Conservation (phyloP, 2,329 filamentous ascomycete species). For the Microsporum canis region DNA sequence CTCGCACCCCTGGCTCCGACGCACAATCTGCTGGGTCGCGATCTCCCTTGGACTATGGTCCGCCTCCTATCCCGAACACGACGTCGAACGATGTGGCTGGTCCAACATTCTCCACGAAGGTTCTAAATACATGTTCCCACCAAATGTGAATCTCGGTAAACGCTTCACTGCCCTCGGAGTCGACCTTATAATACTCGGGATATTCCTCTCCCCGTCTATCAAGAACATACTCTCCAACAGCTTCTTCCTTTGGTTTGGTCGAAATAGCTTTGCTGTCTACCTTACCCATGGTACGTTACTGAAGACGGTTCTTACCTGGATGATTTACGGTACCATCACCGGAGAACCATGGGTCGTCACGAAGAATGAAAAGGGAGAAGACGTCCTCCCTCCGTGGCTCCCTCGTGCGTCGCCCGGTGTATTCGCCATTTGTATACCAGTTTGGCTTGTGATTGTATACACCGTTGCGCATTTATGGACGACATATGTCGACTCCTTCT, state of each 20-base stretch:
- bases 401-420: conserved; percentile 30
- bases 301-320: conserved; percentile 41
- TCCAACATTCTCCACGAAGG: conserved; percentile 34
- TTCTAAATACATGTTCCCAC: conserved; percentile 38
- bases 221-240: conserved; percentile 41
- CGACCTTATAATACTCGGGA: conserved; percentile 40
- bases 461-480: conserved; percentile 41
- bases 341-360: conserved; percentile 35
- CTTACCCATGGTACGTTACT: conserved; percentile 44
- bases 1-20: conserved; percentile 31
- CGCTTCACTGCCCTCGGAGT: conserved; percentile 40
- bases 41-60: conserved; percentile 35
- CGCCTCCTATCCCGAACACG: conserved; percentile 41
- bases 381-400: conserved; percentile 32
- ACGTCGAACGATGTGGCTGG: conserved; percentile 42
- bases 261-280: conserved; percentile 46
- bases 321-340: conserved; percentile 40
- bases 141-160: conserved; percentile 33
- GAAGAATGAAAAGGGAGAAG: conserved; percentile 31
- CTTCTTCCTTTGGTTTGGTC: conserved; percentile 44
- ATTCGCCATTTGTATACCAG: conserved; percentile 35
- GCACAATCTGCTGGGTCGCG: conserved; percentile 29
- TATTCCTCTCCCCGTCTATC: conserved; percentile 40
- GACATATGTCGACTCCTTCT: conserved; percentile 41
- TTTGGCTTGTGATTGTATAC: conserved; percentile 40